phyloP scores from a whole-genome alignment of 305 asterid genomes.

The Fraxinus dipetala region DNA sequence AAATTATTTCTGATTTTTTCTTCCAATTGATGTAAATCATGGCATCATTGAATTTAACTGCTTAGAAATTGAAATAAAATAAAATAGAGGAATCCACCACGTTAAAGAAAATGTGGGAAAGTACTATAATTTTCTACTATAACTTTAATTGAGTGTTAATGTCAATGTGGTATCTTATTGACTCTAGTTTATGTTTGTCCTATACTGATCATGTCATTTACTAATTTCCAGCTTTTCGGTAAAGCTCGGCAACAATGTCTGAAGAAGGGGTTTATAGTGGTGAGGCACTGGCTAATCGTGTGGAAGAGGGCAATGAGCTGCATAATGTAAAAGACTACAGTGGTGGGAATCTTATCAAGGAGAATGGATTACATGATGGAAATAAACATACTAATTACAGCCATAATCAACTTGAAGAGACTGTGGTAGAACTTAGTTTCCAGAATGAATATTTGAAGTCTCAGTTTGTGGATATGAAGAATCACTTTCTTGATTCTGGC shows the following conservation, averaged over 20 bases:
- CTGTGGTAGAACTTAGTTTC: conserved; percentile 74
- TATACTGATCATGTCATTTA: neutral
- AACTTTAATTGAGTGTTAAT: neutral
- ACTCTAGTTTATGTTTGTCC: neutral
- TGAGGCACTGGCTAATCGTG: neutral
- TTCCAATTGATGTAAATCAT: neutral
- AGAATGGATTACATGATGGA: conserved; percentile 39
- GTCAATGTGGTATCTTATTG: neutral
- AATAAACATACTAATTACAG: conserved; percentile 29
- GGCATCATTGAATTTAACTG: neutral
- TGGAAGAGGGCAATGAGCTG: conserved; percentile 35
- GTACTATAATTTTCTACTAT: neutral
- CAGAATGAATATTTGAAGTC: conserved; percentile 86
- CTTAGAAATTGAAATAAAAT: neutral
- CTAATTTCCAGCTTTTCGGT: neutral
- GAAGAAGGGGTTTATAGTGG: neutral
- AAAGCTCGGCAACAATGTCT: neutral
- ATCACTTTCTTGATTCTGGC: conserved; percentile 34
- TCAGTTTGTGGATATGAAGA: conserved; percentile 62
- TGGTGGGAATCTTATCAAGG: conserved; percentile 34
- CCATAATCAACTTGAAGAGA: conserved; percentile 59
- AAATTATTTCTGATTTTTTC: neutral
- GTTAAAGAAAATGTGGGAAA: neutral
- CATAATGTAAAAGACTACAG: conserved; percentile 28
- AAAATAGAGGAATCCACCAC: neutral